Base-by-base conservation (phyloP, 768 basidiomycete species). In the Lentinula raphanica region DNA sequence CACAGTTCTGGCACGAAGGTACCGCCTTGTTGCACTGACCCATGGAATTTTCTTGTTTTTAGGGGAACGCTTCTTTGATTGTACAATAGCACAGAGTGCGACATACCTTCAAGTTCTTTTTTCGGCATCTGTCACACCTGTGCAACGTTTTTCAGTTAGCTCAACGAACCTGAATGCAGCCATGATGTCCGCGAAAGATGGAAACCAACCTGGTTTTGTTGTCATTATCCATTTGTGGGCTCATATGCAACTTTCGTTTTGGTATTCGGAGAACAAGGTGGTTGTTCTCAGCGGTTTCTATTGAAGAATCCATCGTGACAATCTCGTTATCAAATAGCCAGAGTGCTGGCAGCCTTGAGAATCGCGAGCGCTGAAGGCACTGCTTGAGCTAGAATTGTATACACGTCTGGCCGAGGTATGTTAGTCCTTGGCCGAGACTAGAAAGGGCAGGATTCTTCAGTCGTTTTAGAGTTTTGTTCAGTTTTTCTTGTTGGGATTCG, bases 61-160 rank as follows among this genome's bases (percentile, higher is more conserved):
- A 42, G 54, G 44, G 54, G 32, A 56, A 45, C 15, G 54, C 51
- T 53, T 53, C 51, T 53, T 53, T 53, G 51, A 53, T 53, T 53
- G 51, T 38, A 53, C 35, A n/a, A n/a, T n/a, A n/a, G n/a, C n/a
- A n/a, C 29, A 15, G 42, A 42, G 32, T 49, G 50, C 12, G 17
- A 31, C 54, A 42, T 44, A 56, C 54, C 44, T 56, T 56, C 32
- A 56, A 35, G 36, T 56, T 56, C 38, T 46, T 56, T 28, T 42
- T 56, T 13, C 54, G 54, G 38, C 54, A 56, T 44, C 44, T 44
- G 28, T 56, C 54, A 44, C 54, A 56, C 54, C 54, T 56, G 32
- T 25, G 42, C 17, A 29, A 40, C 28, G 29, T 48, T 48, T 56
- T 40, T 32, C 40, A 56, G 36, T 56, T 38, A 44, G 28, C 39